Evolutionary conservation across 73 alveolate species (phyloP), one percentile per base, ranked within the genome.

Genomic region (Paraurostyla sp.): DNA sequence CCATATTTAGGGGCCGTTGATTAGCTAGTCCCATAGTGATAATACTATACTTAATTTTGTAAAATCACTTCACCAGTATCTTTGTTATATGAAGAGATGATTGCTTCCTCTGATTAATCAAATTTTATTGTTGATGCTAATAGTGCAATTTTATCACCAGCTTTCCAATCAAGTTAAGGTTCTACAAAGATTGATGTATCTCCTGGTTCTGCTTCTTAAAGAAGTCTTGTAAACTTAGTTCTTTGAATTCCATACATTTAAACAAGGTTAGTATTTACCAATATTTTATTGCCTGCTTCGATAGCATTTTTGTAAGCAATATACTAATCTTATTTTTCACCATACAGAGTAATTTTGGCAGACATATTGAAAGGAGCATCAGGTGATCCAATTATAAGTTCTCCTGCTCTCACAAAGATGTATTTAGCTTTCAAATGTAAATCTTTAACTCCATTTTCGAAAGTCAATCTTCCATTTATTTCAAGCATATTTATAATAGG

Each of bases 331-430:
- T 23, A 56, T 60, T 71, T 50, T 49, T 42, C 90, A 32, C 99
- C 99, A 46, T 84, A 84, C 33, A 96, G 88, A 0, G 92, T 85
- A 38, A 96, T 94, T 32, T 42, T 76, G 27, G 89, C 94, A 13
- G 92, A 59, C 15, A 89, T 81, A 20, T 71, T 42, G 69, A 88
- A 92, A 45, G 99, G 96, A 23, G 41, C 49, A 27, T 58, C 73
- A 22, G 15, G 56, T 20, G 78, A 62, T 0, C 96, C 96, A 9
- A 75, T 65, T 43, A 78, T 41, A 36, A 92, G 63, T 30, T 58
- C 91, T 63, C 96, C 96, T 29, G 80, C 93, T 51, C 96, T 92
- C 0, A 92, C 92, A 50, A 84, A 92, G 0, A 92, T 59, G 83
- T 85, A 68, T 38, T 51, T 63, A 27, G 91, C 59, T 7, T 43